Base-by-base conservation (phyloP, 441 rosid genomes). In the Pelargonium cotyledonis region DNA sequence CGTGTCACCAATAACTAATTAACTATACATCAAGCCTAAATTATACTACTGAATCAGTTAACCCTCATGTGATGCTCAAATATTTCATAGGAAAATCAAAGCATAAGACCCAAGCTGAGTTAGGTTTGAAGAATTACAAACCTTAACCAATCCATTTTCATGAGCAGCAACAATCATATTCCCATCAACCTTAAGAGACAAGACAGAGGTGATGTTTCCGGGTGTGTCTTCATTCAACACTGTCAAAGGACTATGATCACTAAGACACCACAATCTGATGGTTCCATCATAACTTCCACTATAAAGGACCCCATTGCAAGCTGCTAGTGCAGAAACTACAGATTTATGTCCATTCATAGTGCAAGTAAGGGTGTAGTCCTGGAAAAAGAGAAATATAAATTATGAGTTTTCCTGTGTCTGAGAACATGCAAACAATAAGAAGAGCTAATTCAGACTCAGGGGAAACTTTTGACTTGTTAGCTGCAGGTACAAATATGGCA, bases 271-370 rank as follows among this genome's bases (percentile, higher is more conserved):
- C 68, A 94, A 78, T 68, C 92, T 73, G 67, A 94, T 74, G 47
- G 90, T 89, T 72, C 98, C 97, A 80, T 91, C 98, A 94, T 96
- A 89, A 75, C 98, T 89, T 65, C 98, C 97, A 47, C 98, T 89
- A 69, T 91, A 88, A 65, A 94, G 85, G 65, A 89, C 85, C 65
- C 95, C 93, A 49, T 84, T 77, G 26, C 62, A 72, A 47, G 84
- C 82, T 58, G 84, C 78, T 65, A 94, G 77, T 0, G 96, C 23
- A 21, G 98, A 89, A 75, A 94, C 97, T 72, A 87, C 91, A 12
- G 96, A 87, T 83, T 80, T 91, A 74, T 94, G 98, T 74, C 98
- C 96, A 68, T 76, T 77, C 98, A 94, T 82, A 60, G 87, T 82
- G 85, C 91, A 84, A 65, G 76, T 77, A 29, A 85, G 80, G 35